Evolutionary conservation across 331 rosid species (phyloP), one percentile per base, ranked within the genome.

Genomic region (Rosa hybrid): DNA sequence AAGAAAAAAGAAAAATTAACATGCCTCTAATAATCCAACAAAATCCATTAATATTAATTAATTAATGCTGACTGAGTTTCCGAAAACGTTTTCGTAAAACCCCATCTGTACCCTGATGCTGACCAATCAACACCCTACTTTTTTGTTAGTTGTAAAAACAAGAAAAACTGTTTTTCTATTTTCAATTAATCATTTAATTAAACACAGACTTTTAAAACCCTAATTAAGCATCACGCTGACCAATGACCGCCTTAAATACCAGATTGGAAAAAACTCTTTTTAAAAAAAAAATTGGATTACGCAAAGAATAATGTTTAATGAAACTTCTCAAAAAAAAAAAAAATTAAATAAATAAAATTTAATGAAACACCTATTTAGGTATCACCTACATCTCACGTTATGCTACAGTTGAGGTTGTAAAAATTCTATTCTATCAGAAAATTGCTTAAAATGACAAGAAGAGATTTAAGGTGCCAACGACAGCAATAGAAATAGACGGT

Each of bases 71-170:
- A 77, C 74, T 64, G 75, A 71, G 81, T 75, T 76, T 70, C 68
- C 68, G 7, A 74, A 80, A 39, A 51, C 7, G 49, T 30, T 54
- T 12, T 48, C 44, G 71, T 20, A 16, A 57, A 59, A 78, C 34
- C n/a, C 21, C 46, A 27, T 48, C 27, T 72, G 71, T 7, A 45
- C 57, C 67, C 74, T 39, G 86, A 79, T 60, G 75, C 82, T 76
- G 88, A 84, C 88, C 78, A 72, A 79, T 82, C 73, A 51, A 59
- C 83, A 39, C 75, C 11, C 71, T 7, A 13, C 4, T 71, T 75
- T 68, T 41, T 27, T 18, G 30, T 14, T 57, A 8, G 42, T 57
- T 39, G 78, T 57, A 45, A 18, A 12, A 25, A 76, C 44, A 42
- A 4, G 45, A 25, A 30, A 72, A 53, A 21, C 59, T 3, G 21